Evolutionary conservation across 257 asterid species (phyloP).

Genomic region (Coffea canephora): DNA sequence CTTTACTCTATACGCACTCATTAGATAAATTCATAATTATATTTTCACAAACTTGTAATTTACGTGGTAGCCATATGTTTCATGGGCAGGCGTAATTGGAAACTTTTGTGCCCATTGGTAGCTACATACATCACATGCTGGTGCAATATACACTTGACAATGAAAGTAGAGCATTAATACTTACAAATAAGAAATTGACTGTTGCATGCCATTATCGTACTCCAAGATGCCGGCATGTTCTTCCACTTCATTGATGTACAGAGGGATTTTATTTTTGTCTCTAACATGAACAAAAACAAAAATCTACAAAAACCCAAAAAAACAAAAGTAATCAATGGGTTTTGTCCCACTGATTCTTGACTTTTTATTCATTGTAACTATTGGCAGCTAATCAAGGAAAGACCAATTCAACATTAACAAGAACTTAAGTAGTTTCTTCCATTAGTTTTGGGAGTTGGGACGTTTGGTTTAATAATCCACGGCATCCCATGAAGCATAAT

Average conservation of each 20-base stretch:
- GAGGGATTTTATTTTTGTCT: background rate
- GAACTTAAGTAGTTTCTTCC: background rate
- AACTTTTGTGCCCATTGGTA: background rate
- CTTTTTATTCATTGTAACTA: slow-evolving; percentile 19
- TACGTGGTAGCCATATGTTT: background rate
- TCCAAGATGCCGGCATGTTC: background rate
- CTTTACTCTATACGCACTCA: no score
- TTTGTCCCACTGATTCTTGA: slow-evolving; percentile 9
- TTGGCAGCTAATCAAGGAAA: slow-evolving; percentile 8
- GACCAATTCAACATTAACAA: slow-evolving; percentile 1
- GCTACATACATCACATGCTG: no score
- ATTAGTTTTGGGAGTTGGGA: no score
- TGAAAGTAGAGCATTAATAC: background rate
- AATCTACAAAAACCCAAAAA: background rate
- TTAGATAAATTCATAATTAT: no score
- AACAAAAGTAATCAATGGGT: background rate
- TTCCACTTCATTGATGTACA: slow-evolving; percentile 11
- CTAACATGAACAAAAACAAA: background rate
- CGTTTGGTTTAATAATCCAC: no score
- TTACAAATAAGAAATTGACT: background rate
- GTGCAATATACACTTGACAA: background rate
- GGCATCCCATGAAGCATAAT: no score
- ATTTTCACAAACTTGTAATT: background rate
- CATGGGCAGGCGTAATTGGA: background rate
- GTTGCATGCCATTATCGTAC: background rate